Conservation (phyloP, 352 stramenopile species). For the Phytophthora tubulina region DNA sequence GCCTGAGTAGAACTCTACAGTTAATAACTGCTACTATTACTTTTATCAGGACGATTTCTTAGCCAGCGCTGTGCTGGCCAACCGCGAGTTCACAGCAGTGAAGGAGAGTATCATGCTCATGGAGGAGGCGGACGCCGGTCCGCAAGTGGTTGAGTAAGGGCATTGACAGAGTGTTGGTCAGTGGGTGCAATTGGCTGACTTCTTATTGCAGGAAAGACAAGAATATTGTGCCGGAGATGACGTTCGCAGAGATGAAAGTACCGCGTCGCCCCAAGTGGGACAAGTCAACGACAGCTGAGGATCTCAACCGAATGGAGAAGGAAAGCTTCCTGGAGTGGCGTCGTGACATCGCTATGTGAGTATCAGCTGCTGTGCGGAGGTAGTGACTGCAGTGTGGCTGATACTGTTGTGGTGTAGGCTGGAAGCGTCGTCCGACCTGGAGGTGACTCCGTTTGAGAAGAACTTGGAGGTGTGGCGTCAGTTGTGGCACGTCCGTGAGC, state of each 20-base stretch:
- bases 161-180: neutral
- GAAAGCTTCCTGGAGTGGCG: conserved; percentile 99
- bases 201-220: conserved; percentile 53
- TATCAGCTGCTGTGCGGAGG: conserved; percentile 7
- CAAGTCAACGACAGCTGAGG: conserved; percentile 93
- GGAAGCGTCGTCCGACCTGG: conserved; percentile 80
- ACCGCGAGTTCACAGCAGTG: conserved; percentile 93
- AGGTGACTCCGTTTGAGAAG: conserved; percentile 99
- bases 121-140: conserved; percentile 62
- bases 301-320: conserved; percentile 97
- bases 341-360: conserved; percentile 93
- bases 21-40: conserved; percentile 9
- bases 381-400: conserved; percentile 12
- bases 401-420: conserved; percentile 49
- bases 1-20: too few species aligned
- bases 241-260: conserved; percentile 96
- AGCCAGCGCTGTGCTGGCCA: conserved; percentile 91
- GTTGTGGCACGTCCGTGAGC: conserved; percentile 99
- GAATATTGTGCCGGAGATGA: conserved; percentile 80
- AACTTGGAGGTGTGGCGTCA: conserved; percentile 99
- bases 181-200: neutral
- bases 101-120: conserved; percentile 90
- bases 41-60: conserved; percentile 91
- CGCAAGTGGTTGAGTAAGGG: conserved; percentile 69
- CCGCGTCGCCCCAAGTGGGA: conserved; percentile 97